A percentile compares a stretch with the other conserved stretches of the same genome.
phyloP scores from a whole-genome alignment of 1,284 basidiomycete species.

The Ceratobasidium sp. region DNA sequence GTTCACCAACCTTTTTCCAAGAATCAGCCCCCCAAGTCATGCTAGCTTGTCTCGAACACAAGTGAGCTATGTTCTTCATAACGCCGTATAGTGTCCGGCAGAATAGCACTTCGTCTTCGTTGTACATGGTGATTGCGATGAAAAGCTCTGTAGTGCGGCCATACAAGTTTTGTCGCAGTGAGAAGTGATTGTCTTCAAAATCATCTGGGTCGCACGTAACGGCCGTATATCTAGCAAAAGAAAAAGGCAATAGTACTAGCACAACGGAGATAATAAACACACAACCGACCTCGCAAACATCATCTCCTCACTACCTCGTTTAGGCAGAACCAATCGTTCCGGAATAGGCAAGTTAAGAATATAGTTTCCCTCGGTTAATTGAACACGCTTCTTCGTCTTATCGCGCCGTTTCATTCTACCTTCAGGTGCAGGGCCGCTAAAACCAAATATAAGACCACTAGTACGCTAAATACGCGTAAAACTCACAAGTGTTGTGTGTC shows the following conservation, averaged over 20 bases:
- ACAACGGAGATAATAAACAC: neutral
- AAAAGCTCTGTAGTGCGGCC: slow-evolving; percentile 91
- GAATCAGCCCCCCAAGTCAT: slow-evolving; percentile 96
- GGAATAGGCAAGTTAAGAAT: slow-evolving; percentile 88
- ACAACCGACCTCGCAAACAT: slow-evolving; percentile 76
- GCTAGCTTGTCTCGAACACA: slow-evolving; percentile 93
- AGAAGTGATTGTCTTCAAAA: slow-evolving; percentile 85
- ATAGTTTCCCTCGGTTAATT: slow-evolving; percentile 85
- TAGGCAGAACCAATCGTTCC: slow-evolving; percentile 79
- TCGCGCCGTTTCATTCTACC: slow-evolving; percentile 81
- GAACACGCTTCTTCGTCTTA: slow-evolving; percentile 78
- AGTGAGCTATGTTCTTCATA: slow-evolving; percentile 84
- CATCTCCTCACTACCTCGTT: slow-evolving; percentile 86
- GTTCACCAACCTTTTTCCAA: slow-evolving; percentile 87
- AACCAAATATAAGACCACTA: neutral
- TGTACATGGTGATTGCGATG: slow-evolving; percentile 97
- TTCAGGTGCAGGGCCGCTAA: slow-evolving; percentile 78
- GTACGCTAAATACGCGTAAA: neutral
- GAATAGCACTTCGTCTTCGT: slow-evolving; percentile 94
- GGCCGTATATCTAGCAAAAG: slow-evolving; percentile 70
- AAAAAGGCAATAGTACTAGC: neutral
- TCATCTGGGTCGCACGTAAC: slow-evolving; percentile 95
- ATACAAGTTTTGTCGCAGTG: slow-evolving; percentile 85
- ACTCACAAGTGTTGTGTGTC: slow-evolving; percentile 45
- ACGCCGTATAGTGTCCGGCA: slow-evolving; percentile 96